Conservation (phyloP, 2,329 filamentous ascomycete genomes). For the Ilyonectria destructans region DNA sequence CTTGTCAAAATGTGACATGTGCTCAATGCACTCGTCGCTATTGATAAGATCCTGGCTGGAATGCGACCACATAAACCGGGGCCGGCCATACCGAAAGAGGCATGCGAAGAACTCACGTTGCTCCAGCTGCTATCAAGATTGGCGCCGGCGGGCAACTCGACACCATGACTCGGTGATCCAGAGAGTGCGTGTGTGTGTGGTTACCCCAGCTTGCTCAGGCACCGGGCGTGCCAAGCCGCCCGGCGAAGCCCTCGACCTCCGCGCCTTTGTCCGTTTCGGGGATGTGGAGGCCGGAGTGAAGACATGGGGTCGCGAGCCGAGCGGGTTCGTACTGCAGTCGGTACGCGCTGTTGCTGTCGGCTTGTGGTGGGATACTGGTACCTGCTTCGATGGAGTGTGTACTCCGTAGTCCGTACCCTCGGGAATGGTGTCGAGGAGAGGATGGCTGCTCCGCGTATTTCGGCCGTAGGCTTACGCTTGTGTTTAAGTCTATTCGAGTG, state of each 20-base stretch:
- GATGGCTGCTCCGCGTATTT: neutral
- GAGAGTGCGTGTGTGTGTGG: neutral
- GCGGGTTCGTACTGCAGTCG: neutral
- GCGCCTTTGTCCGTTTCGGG: constrained; percentile 9
- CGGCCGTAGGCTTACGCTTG: constrained; percentile 1
- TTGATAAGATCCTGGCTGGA: constrained; percentile 1
- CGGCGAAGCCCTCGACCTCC: neutral
- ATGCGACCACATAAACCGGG: constrained; percentile 46
- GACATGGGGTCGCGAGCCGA: neutral
- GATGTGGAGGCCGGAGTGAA: constrained; percentile 21
- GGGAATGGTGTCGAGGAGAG: no score
- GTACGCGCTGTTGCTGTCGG: no score
- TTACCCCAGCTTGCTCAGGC: constrained; percentile 23
- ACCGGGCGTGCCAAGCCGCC: constrained; percentile 2
- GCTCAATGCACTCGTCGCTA: neutral
- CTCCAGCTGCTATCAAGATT: constrained; percentile 34
- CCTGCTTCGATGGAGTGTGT: no score
- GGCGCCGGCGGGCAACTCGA: constrained; percentile 26
- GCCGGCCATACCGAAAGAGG: constrained; percentile 41
- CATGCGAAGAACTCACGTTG: constrained; percentile 39
- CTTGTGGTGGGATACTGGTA: neutral
- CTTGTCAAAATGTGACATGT: no score
- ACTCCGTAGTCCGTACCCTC: no score
- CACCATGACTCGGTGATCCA: constrained; percentile 22
- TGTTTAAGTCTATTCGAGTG: constrained; percentile 2